A percentile compares a stretch with the other conserved stretches of the same genome.
These are phyloP conservation scores for Hypoxylon sp. DNA, from an alignment of 2,329 filamentous ascomycete genomes.

Conservation along the genomic window DNA sequence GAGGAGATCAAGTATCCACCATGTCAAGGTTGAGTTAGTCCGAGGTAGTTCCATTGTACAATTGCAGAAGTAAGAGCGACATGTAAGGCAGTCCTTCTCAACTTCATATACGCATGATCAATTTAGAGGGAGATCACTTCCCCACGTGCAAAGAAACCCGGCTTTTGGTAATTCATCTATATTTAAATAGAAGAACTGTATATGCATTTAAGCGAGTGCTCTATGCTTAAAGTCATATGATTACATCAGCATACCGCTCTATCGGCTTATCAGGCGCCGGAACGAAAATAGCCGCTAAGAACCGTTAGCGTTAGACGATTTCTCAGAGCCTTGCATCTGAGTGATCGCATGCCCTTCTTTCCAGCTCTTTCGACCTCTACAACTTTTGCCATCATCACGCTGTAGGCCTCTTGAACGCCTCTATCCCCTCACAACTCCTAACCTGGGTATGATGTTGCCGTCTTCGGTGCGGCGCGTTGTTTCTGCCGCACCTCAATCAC, in stretches of 20 bases:
- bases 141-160: not conserved
- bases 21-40: not conserved
- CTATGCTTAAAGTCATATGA: not conserved
- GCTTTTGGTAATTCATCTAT: no score
- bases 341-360: conserved; percentile 34
- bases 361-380: conserved; percentile 30
- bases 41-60: not conserved
- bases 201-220: not conserved
- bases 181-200: not conserved
- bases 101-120: not conserved
- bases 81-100: not conserved
- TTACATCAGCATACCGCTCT: not conserved
- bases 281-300: conserved; percentile 16
- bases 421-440: conserved; percentile 7
- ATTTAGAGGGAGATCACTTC: not conserved
- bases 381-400: conserved; percentile 25
- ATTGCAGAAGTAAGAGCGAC: not conserved
- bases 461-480: conserved; percentile 69
- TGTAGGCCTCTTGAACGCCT: conserved; percentile 12
- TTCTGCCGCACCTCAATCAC: conserved; percentile 61
- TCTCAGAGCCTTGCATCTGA: conserved; percentile 30
- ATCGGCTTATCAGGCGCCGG: not conserved
- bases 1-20: not conserved
- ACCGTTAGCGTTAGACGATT: conserved; percentile 22
- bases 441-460: conserved; percentile 62